These are phyloP conservation scores for Anacardium occidentale DNA, from an alignment of 345 rosid species.

Conservation along the genomic window DNA sequence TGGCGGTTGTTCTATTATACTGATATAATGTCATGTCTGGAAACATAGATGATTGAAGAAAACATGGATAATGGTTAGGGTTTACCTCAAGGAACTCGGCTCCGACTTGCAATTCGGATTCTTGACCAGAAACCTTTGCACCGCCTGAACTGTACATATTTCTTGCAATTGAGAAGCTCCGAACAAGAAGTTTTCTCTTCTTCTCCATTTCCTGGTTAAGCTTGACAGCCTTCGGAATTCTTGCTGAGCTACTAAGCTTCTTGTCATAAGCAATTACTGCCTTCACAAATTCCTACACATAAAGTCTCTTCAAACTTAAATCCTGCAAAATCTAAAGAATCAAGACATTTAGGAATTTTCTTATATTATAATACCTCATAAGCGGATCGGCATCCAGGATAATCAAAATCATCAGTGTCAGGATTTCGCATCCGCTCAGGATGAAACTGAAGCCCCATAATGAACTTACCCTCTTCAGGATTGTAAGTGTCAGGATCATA, in stretches of 20 bases:
- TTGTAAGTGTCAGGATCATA: constrained; percentile 56
- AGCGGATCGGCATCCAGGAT: constrained; percentile 52
- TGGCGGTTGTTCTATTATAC: too few relatives aligned
- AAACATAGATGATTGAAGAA: background rate
- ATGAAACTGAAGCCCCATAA: constrained; percentile 67
- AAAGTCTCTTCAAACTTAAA: background rate
- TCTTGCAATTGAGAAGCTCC: constrained; percentile 50
- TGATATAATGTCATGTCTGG: too few relatives aligned
- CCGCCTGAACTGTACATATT: constrained; percentile 25
- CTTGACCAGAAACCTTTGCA: constrained; percentile 27
- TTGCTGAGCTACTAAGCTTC: constrained; percentile 24
- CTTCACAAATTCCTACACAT: constrained; percentile 53
- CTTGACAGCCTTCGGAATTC: constrained; percentile 23
- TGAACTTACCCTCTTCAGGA: constrained; percentile 60
- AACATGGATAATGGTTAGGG: background rate
- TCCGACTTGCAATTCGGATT: constrained; percentile 36
- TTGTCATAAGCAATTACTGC: constrained; percentile 51
- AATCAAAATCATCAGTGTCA: constrained; percentile 49
- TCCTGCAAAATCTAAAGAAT: background rate
- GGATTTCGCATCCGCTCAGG: constrained; percentile 61
- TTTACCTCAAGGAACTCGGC: constrained; percentile 50
- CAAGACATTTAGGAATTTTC: background rate
- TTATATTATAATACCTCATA: constrained; percentile 39
- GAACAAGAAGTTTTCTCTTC: constrained; percentile 30
- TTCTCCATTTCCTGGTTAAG: constrained; percentile 36